Base-by-base conservation (phyloP, 2,329 filamentous ascomycete species). In the Sclerotiophoma versabilis region DNA sequence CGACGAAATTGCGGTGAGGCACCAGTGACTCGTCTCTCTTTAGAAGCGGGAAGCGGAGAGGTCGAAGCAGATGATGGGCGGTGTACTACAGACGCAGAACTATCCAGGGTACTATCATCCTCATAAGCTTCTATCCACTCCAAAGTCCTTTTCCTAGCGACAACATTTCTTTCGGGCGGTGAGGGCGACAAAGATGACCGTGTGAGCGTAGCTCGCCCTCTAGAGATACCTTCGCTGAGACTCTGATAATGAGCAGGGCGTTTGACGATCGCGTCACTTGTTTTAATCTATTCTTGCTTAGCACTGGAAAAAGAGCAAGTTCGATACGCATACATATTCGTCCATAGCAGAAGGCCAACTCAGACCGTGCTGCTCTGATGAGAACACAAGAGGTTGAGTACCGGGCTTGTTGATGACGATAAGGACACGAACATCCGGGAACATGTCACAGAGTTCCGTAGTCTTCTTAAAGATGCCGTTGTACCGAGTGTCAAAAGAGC, bases 401-500 rank as follows among this genome's bases (percentile, higher is more conserved):
- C 38, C 25, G 14, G 38, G 38, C 38, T 30, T 42, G 25, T n/a
- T 42, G n/a, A 42, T 42, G 14, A 30, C 15, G 10, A 42, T 42
- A 17, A 42, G 26, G 25, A 42, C 15, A 9, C 26, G 25, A 14
- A 17, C 15, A 29, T 30, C 25, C 1, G 38, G 38, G 15, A 42
- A 42, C 38, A 29, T 42, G 4, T 42, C 11, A 10, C 38, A 42
- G 2, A 42, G 14, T 1, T 42, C 38, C 1, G 38, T 30, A 29
- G 25, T 30, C 38, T 42, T 42, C 15, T 42, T 42, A 10, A 42
- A 42, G n/a, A 42, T 42, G 2, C 38, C 38, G 9, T 42, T 42
- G 25, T 42, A 30, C 14, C 25, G 8, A n/a, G 38, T 42, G 7
- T 42, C 25, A 20, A 42, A 42, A 2, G 25, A 42, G 1, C 25